These are phyloP conservation scores for Phaeoacremonium minimum DNA, from an alignment of 2,329 filamentous ascomycete genomes.

Conservation along the genomic window DNA sequence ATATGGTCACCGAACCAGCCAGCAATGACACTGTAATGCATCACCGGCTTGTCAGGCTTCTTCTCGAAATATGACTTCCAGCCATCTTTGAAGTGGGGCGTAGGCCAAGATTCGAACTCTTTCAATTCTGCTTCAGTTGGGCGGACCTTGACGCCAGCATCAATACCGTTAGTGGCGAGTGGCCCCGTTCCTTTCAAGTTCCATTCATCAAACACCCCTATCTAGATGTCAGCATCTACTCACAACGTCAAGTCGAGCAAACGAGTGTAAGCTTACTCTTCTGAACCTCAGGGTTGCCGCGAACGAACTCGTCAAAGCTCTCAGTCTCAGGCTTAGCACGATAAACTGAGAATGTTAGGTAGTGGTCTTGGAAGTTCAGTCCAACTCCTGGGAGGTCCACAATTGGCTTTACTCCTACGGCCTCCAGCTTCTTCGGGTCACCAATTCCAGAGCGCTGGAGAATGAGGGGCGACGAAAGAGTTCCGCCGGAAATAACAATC, in stretches of 20 bases:
- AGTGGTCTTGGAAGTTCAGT: slow-evolving; percentile 74
- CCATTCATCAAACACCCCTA: slow-evolving; percentile 71
- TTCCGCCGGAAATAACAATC: slow-evolving; percentile 69
- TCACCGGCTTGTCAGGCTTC: slow-evolving; percentile 81
- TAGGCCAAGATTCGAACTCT: slow-evolving; percentile 69
- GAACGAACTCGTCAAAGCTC: slow-evolving; percentile 75
- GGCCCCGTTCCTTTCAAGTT: slow-evolving; percentile 75
- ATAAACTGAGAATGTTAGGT: slow-evolving; percentile 66
- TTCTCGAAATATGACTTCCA: slow-evolving; percentile 83
- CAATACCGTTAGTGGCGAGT: slow-evolving; percentile 73
- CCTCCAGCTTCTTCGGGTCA: slow-evolving; percentile 66
- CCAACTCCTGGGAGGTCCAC: slow-evolving; percentile 71
- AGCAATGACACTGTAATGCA: slow-evolving; percentile 77
- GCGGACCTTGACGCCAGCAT: slow-evolving; percentile 74
- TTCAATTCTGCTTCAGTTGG: slow-evolving; percentile 65
- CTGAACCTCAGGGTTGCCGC: slow-evolving; percentile 69
- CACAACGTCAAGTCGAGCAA: background rate
- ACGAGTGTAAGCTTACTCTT: slow-evolving; percentile 39
- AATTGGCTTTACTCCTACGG: slow-evolving; percentile 63
- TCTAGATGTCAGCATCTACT: slow-evolving; percentile 3
- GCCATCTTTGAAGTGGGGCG: slow-evolving; percentile 66
- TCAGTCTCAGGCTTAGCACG: slow-evolving; percentile 72
- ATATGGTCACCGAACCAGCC: slow-evolving; percentile 61
- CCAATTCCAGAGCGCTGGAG: slow-evolving; percentile 71
- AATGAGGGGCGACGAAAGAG: slow-evolving; percentile 68